Evolutionary conservation across 2,329 filamentous ascomycete genomes (phyloP).

Genomic region (Colletotrichum sp.): DNA sequence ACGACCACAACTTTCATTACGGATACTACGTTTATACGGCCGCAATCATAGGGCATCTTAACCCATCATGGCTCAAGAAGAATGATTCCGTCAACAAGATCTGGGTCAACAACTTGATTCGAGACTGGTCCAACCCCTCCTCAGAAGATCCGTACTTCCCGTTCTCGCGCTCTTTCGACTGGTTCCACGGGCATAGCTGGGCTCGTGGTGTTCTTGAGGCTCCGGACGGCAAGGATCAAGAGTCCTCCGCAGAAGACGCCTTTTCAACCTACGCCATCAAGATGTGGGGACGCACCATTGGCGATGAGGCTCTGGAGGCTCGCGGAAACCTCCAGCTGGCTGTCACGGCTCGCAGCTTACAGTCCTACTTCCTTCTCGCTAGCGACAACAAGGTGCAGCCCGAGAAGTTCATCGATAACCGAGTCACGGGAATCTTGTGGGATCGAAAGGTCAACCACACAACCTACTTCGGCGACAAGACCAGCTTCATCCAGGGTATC

Average conservation of each 20-base stretch:
- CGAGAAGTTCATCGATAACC: conserved; percentile 64
- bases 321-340: conserved; percentile 77
- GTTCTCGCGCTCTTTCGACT: conserved; percentile 78
- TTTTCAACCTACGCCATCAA: conserved; percentile 81
- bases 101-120: conserved; percentile 78
- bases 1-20: conserved; percentile 69
- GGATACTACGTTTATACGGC: conserved; percentile 84
- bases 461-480: conserved; percentile 72
- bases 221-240: conserved; percentile 72
- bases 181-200: conserved; percentile 86
- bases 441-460: conserved; percentile 88
- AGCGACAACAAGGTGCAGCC: conserved; percentile 69
- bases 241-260: conserved; percentile 82
- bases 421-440: conserved; percentile 61
- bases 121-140: conserved; percentile 75
- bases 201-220: conserved; percentile 72
- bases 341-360: conserved; percentile 69
- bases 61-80: conserved; percentile 67
- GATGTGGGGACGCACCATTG: conserved; percentile 78
- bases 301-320: conserved; percentile 75
- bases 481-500: conserved; percentile 65
- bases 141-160: conserved; percentile 72
- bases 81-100: conserved; percentile 56
- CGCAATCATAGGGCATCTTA: conserved; percentile 75
- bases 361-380: conserved; percentile 76